These are phyloP conservation scores for Garcia nutans DNA, from an alignment of 345 rosid genomes.

Conservation along the genomic window DNA sequence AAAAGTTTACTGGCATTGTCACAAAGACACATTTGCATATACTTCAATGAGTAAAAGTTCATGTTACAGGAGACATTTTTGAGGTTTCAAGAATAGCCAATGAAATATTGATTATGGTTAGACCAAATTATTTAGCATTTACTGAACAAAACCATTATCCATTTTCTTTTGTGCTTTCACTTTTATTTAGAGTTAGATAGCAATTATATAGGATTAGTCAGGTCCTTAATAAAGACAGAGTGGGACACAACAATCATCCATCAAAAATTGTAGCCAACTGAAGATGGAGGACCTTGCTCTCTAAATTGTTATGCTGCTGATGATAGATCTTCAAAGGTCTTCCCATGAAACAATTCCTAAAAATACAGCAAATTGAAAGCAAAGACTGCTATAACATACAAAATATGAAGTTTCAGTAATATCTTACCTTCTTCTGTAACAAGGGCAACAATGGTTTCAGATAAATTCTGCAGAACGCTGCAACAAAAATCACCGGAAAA, in stretches of 20 bases:
- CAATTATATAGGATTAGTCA: neutral
- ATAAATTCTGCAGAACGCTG: constrained; percentile 81
- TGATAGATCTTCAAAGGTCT: neutral
- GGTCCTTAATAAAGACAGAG: neutral
- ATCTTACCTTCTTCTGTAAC: constrained; percentile 80
- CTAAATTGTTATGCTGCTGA: neutral
- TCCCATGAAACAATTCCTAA: neutral
- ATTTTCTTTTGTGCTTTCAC: neutral
- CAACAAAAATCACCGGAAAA: constrained; percentile 26
- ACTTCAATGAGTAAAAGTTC: neutral
- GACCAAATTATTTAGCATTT: neutral
- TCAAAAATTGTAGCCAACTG: neutral
- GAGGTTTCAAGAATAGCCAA: neutral
- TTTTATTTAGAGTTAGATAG: neutral
- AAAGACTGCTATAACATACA: neutral
- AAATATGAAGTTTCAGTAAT: constrained; percentile 11
- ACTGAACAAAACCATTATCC: neutral
- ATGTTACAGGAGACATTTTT: neutral
- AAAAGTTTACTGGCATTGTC: neutral
- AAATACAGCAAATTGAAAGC: neutral
- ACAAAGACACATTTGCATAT: neutral
- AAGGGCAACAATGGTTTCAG: constrained; percentile 74
- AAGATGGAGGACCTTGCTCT: neutral
- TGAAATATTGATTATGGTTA: no score
- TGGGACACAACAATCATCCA: neutral